A percentile compares a stretch with the other conserved stretches of the same genome.
These are phyloP conservation scores for Sphagnurus paluster DNA, from an alignment of 1,284 basidiomycete genomes.

Conservation along the genomic window DNA sequence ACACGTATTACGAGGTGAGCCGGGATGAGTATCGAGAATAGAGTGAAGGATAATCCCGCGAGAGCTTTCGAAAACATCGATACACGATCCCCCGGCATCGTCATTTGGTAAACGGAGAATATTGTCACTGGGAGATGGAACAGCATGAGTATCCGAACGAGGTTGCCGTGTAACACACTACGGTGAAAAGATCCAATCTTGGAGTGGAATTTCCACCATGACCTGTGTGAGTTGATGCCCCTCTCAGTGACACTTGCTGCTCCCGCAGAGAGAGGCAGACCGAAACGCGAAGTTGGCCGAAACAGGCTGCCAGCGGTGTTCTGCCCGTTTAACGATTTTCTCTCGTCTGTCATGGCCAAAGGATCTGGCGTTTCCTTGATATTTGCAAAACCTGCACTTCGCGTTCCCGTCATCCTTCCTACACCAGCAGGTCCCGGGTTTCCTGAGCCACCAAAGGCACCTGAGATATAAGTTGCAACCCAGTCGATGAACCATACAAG, in stretches of 20 bases:
- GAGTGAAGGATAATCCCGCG: slow-evolving; percentile 73
- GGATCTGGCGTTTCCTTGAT: slow-evolving; percentile 47
- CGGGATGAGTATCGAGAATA: slow-evolving; percentile 82
- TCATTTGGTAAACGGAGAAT: slow-evolving; percentile 88
- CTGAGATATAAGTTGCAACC: slow-evolving; percentile 41
- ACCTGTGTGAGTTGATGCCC: slow-evolving; percentile 33
- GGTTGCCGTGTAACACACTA: slow-evolving; percentile 82
- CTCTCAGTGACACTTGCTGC: slow-evolving; percentile 29
- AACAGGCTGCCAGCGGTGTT: slow-evolving; percentile 24
- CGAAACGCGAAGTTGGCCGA: slow-evolving; percentile 38
- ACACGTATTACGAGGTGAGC: slow-evolving; percentile 75
- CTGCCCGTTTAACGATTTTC: slow-evolving; percentile 51
- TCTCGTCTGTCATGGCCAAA: slow-evolving; percentile 46
- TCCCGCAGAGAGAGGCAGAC: slow-evolving; percentile 28
- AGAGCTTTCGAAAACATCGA: slow-evolving; percentile 64
- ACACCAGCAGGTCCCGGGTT: slow-evolving; percentile 27
- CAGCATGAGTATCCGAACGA: slow-evolving; percentile 84
- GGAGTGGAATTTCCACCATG: slow-evolving; percentile 61
- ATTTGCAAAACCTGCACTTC: slow-evolving; percentile 52
- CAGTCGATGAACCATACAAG: slow-evolving; percentile 75
- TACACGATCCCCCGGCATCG: slow-evolving; percentile 50
- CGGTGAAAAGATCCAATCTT: slow-evolving; percentile 76
- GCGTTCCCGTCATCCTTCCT: slow-evolving; percentile 38
- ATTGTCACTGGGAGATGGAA: slow-evolving; percentile 95
- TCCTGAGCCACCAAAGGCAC: slow-evolving; percentile 26